Conservation (phyloP, 768 basidiomycete genomes). For the Macrolepiota fuliginosa region DNA sequence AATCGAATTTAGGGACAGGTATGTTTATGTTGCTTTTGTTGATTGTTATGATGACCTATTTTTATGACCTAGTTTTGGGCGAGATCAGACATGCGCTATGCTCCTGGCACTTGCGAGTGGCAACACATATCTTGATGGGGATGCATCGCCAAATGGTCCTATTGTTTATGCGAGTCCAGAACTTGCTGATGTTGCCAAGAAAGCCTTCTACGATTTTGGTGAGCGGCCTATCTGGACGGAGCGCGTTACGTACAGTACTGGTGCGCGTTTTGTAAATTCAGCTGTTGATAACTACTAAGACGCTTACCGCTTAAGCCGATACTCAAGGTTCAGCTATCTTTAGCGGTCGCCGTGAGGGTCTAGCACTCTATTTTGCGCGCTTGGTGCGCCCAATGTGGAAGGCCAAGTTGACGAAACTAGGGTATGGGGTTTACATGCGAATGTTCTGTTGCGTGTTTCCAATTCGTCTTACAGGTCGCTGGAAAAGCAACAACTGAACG, state of each 20-base stretch:
- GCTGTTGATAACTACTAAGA: neutral
- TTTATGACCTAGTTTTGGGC: slow-evolving; percentile 64
- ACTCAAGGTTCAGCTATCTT: slow-evolving; percentile 73
- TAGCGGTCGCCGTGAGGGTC: slow-evolving; percentile 86
- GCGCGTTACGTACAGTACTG: slow-evolving; percentile 71
- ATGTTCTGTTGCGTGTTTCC: neutral
- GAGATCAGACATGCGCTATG: slow-evolving; percentile 92
- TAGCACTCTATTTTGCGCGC: slow-evolving; percentile 84
- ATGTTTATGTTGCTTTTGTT: slow-evolving; percentile 14
- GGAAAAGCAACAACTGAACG: slow-evolving; percentile 52
- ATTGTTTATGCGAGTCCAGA: slow-evolving; percentile 58
- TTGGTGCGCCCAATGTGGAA: slow-evolving; percentile 88
- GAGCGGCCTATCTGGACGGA: slow-evolving; percentile 84
- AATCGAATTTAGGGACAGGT: slow-evolving; percentile 82
- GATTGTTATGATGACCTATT: slow-evolving; percentile 10
- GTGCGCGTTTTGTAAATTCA: slow-evolving; percentile 33
- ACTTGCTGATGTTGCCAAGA: slow-evolving; percentile 70
- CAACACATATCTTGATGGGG: slow-evolving; percentile 72
- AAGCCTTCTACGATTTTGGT: slow-evolving; percentile 84
- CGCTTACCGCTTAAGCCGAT: slow-evolving; percentile 41
- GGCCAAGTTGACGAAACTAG: slow-evolving; percentile 62
- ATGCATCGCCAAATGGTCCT: slow-evolving; percentile 42
- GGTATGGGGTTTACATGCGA: slow-evolving; percentile 34
- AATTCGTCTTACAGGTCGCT: slow-evolving; percentile 18
- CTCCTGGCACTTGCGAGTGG: slow-evolving; percentile 82